Evolutionary conservation across 164 flowering plant species (phyloP), one percentile per base, ranked within the genome.

Genomic region (Saururus chinensis): DNA sequence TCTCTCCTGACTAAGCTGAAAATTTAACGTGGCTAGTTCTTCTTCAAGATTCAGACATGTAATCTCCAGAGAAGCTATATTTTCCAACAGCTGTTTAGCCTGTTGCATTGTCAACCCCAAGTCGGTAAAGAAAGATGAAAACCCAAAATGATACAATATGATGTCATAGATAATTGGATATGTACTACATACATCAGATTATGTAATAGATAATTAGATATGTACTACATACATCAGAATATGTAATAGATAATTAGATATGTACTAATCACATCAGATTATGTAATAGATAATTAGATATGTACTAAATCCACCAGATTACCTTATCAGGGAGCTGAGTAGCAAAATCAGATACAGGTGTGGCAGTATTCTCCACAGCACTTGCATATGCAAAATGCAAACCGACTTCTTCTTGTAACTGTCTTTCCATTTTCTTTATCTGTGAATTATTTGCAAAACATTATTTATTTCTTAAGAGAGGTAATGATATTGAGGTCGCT

Each of bases 11-110:
- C 64, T 75, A 60, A 79, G 76, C 59, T 75, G 74, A 64, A 62
- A 74, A 53, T 76, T 72, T 69, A 75, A 69, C 7, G 76, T 40
- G 56, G 68, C 63, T 42, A 64, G 60, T 61, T 79, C 73, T 64
- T 76, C 64, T 66, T 79, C 82, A 59, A 79, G 82, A 63, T 79
- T 71, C 61, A 76, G 55, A 19, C 76, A 75, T n/a, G 77, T 69
- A 41, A 61, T 67, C 73, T 79, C 79, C 61, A 75, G 61, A 57
- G 61, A 42, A 35, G 79, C 69, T 62, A 79, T 66, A 67, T 70
- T 76, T 56, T 60, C 62, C 59, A 79, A 59, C 21, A 79, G 76
- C 45, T 79, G 71, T 60, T 66, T 72, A 54, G 75, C 74, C 82
- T 79, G 72, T 53, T 16, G 52, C 25, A 14, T 48, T 58, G 19